Percentiles rank a stretch among this genome's conserved stretches.
phyloP scores from a whole-genome alignment of 2,329 filamentous ascomycete genomes.

The Endoconidiophora polonica region DNA sequence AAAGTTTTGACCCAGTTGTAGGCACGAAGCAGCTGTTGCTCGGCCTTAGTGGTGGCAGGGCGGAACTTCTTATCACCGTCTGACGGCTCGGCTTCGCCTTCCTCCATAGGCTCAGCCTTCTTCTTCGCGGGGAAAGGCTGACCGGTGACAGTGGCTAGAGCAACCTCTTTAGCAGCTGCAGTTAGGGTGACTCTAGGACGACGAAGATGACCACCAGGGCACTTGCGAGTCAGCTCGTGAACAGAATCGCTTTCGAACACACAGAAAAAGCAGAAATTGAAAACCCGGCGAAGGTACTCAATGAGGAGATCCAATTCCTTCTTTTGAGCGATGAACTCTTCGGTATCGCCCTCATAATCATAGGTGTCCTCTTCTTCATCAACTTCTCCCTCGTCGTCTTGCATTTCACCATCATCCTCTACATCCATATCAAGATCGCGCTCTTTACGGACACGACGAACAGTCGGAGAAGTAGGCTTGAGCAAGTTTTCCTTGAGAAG shows the following conservation, averaged over 20 bases:
- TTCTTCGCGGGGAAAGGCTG: constrained; percentile 75
- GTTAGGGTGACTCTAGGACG: constrained; percentile 76
- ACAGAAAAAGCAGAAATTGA: constrained; percentile 99
- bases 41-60: constrained; percentile 55
- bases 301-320: constrained; percentile 93
- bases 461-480: constrained; percentile 41
- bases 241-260: constrained; percentile 97
- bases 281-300: constrained; percentile 89
- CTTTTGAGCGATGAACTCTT: constrained; percentile 80
- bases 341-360: constrained; percentile 74
- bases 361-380: constrained; percentile 67
- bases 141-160: constrained; percentile 66
- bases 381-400: constrained; percentile 54
- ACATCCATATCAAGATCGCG: constrained; percentile 18
- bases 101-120: constrained; percentile 46
- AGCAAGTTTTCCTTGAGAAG: constrained; percentile 61
- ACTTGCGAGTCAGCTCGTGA: constrained; percentile 89
- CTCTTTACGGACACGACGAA: constrained; percentile 46
- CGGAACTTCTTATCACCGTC: constrained; percentile 56
- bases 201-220: constrained; percentile 89
- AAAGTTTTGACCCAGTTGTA: constrained; percentile 99
- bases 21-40: constrained; percentile 82
- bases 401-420: constrained; percentile 49
- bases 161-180: constrained; percentile 66
- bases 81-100: constrained; percentile 31